These are phyloP conservation scores for Trypanosoma avium DNA, from an alignment of 208 protist species.

Conservation along the genomic window DNA sequence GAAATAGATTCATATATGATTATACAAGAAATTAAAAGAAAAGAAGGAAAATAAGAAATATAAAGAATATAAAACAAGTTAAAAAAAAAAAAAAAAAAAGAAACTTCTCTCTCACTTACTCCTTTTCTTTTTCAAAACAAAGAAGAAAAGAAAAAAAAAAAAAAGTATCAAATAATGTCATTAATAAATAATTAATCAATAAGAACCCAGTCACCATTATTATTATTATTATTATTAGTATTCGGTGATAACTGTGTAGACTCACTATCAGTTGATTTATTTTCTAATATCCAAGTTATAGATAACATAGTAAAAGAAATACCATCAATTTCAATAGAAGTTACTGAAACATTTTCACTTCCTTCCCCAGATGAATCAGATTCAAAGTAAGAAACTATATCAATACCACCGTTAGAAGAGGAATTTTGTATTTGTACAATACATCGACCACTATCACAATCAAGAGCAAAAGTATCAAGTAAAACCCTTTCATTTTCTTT, in stretches of 20 bases:
- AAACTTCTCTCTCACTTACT: background rate
- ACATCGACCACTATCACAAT: slow-evolving; percentile 13
- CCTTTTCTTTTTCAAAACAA: background rate
- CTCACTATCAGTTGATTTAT: background rate
- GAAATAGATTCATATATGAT: background rate
- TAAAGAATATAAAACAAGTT: background rate
- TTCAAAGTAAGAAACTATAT: background rate
- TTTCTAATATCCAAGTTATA: slow-evolving; percentile 10
- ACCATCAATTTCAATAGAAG: background rate
- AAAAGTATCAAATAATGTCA: background rate
- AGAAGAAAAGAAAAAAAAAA: background rate
- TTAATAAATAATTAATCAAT: background rate
- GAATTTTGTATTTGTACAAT: background rate
- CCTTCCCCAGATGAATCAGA: background rate
- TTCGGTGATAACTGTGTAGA: background rate
- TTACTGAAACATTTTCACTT: slow-evolving; percentile 4
- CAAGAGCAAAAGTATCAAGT: slow-evolving; percentile 10
- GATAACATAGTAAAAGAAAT: slow-evolving; percentile 11
- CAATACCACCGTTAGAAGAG: background rate
- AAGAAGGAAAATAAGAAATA: background rate
- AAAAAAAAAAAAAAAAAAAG: slow-evolving; percentile 7
- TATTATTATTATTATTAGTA: background rate
- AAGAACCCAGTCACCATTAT: slow-evolving; percentile 6
- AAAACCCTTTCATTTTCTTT: background rate
- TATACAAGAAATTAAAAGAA: background rate